Conservation (phyloP, 352 stramenopile species). For the Phytophthora rubi region DNA sequence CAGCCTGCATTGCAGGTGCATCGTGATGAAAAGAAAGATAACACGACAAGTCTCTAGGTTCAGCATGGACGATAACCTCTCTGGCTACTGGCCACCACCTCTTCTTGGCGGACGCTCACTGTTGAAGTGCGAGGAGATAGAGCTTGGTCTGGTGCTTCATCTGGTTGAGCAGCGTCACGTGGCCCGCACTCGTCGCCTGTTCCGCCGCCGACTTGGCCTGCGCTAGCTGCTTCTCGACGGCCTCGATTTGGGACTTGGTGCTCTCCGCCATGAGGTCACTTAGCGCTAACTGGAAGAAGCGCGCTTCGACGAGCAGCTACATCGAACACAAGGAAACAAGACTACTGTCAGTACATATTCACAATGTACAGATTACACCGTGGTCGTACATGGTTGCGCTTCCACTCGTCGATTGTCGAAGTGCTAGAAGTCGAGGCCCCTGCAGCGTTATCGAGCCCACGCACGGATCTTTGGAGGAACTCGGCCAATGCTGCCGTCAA, state of each 20-base stretch:
- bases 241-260: slow-evolving; percentile 59
- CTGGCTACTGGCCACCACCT: too few relatives aligned
- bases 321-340: slow-evolving; percentile 3
- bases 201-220: slow-evolving; percentile 41
- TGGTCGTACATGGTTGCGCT: slow-evolving; percentile 62
- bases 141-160: slow-evolving; percentile 86
- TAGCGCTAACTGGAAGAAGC: slow-evolving; percentile 73
- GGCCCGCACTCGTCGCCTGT: slow-evolving; percentile 39
- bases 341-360: slow-evolving; percentile 5
- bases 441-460: slow-evolving; percentile 28
- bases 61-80: too few relatives aligned
- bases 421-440: neutral
- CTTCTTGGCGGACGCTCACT: slow-evolving; percentile 3
- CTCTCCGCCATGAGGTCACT: slow-evolving; percentile 56
- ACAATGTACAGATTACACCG: too few relatives aligned
- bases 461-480: slow-evolving; percentile 51
- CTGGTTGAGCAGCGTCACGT: slow-evolving; percentile 65
- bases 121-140: slow-evolving; percentile 72
- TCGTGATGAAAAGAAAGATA: too few relatives aligned
- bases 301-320: slow-evolving; percentile 75
- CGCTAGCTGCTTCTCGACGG: slow-evolving; percentile 57
- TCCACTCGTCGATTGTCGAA: slow-evolving; percentile 49
- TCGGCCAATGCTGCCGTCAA: slow-evolving; percentile 55
- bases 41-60: too few relatives aligned
- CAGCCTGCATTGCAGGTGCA: too few relatives aligned